phyloP scores from a whole-genome alignment of 2,329 filamentous ascomycete genomes.

The Chaetomiaceae sp. region DNA sequence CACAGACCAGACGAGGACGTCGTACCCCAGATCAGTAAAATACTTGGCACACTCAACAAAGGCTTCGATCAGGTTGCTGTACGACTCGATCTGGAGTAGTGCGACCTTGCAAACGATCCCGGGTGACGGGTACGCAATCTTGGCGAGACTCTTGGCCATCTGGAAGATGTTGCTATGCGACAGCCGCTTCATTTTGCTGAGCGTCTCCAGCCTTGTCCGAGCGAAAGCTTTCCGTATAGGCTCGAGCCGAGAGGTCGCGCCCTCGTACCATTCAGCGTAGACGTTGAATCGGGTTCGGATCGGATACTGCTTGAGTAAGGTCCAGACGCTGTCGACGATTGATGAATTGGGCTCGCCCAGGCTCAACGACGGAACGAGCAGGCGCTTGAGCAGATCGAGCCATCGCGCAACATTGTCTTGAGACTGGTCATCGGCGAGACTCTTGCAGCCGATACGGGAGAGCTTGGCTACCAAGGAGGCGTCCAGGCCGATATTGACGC shows the following conservation, averaged over 20 bases:
- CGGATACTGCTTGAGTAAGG: conserved; percentile 74
- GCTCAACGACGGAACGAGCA: conserved; percentile 85
- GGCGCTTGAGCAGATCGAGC: conserved; percentile 75
- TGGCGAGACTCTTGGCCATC: conserved; percentile 85
- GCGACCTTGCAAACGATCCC: conserved; percentile 88
- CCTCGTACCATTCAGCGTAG: conserved; percentile 90
- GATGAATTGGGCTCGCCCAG: conserved; percentile 80
- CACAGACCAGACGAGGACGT: conserved; percentile 88
- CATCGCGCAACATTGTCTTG: conserved; percentile 70
- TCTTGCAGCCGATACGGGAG: conserved; percentile 77
- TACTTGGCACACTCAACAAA: conserved; percentile 94
- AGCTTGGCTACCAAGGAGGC: conserved; percentile 73
- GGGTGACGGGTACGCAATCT: conserved; percentile 86
- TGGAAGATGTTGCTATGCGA: conserved; percentile 80
- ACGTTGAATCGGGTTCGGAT: conserved; percentile 75
- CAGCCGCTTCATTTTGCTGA: conserved; percentile 81
- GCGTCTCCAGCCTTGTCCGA: conserved; percentile 71
- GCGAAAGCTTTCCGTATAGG: conserved; percentile 77
- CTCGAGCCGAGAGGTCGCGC: conserved; percentile 69
- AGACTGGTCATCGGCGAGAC: conserved; percentile 65
- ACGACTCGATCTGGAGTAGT: conserved; percentile 85
- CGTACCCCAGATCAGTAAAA: conserved; percentile 87
- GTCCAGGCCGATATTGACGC: conserved; percentile 86
- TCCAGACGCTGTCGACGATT: conserved; percentile 80
- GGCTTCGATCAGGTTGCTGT: conserved; percentile 90